These are phyloP conservation scores for Aspergillus sp. DNA, from an alignment of 2,329 filamentous ascomycete genomes.

Conservation along the genomic window DNA sequence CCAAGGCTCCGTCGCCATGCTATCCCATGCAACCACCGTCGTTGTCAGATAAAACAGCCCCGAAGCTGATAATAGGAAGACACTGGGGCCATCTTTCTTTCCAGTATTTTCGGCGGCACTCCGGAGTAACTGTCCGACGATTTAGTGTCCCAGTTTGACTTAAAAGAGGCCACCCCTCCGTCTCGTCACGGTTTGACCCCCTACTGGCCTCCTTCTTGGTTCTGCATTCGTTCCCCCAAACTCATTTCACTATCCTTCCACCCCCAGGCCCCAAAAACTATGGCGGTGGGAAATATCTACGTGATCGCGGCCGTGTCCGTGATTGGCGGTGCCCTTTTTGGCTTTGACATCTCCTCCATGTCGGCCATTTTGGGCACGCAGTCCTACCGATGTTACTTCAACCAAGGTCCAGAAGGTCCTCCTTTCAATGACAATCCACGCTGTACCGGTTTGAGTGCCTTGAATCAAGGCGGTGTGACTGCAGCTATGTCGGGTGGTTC, in stretches of 20 bases:
- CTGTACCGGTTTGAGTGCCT: slow-evolving; percentile 47
- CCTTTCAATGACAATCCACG: slow-evolving; percentile 48
- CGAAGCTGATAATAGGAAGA: not conserved
- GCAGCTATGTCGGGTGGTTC: slow-evolving; percentile 73
- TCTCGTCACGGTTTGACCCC: not conserved
- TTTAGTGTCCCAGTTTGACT: not conserved
- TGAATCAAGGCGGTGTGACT: slow-evolving; percentile 66
- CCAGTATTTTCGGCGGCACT: not conserved
- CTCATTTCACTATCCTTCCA: not conserved
- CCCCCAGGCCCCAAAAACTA: not conserved
- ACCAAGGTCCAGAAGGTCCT: slow-evolving; percentile 54
- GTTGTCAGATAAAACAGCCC: not conserved
- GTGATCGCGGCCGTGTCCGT: slow-evolving; percentile 55
- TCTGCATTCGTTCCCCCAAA: not conserved
- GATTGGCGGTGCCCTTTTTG: slow-evolving; percentile 31
- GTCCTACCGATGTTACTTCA: slow-evolving; percentile 67
- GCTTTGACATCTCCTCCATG: slow-evolving; percentile 37
- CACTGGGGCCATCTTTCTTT: not conserved
- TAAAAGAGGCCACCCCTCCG: not conserved
- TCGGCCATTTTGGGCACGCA: slow-evolving; percentile 29
- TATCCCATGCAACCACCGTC: not conserved
- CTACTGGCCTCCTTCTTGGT: not conserved
- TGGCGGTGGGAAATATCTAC: slow-evolving; percentile 32
- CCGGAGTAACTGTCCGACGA: not conserved
- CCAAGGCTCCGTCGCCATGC: not conserved